Evolutionary conservation across 2,329 filamentous ascomycete species (phyloP).

Genomic region (Zasmidium angulare): DNA sequence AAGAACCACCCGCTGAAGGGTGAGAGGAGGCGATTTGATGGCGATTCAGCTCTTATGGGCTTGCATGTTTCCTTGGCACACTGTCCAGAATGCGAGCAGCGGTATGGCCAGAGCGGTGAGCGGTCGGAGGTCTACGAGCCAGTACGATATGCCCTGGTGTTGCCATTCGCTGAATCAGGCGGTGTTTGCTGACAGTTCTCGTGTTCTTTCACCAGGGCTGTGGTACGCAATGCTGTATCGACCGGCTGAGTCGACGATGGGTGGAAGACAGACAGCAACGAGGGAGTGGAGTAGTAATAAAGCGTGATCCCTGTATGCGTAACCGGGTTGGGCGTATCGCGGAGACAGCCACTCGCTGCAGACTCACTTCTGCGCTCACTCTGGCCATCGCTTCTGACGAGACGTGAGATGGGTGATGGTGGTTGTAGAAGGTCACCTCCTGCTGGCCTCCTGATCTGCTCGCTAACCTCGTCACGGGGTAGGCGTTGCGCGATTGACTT

Average conservation of each 20-base stretch:
- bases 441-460: background rate
- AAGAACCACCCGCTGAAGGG: background rate
- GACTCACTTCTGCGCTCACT: no score
- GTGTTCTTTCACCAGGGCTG: no score
- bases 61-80: background rate
- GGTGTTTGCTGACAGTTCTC: no score
- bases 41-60: background rate
- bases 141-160: no score
- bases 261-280: no score
- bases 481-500: background rate
- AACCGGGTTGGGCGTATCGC: background rate
- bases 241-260: no score
- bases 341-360: background rate
- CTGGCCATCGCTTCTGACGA: background rate
- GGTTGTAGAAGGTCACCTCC: background rate
- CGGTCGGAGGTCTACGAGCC: no score
- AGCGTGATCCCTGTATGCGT: background rate
- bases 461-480: background rate
- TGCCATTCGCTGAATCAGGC: no score
- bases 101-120: background rate
- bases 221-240: no score
- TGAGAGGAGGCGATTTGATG: background rate
- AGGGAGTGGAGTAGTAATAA: background rate
- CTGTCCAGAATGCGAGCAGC: background rate
- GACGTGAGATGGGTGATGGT: background rate